Evolutionary conservation across 1,284 basidiomycete genomes (phyloP), one percentile per base, ranked within the genome.

Genomic region (Golubevia pallescens): DNA sequence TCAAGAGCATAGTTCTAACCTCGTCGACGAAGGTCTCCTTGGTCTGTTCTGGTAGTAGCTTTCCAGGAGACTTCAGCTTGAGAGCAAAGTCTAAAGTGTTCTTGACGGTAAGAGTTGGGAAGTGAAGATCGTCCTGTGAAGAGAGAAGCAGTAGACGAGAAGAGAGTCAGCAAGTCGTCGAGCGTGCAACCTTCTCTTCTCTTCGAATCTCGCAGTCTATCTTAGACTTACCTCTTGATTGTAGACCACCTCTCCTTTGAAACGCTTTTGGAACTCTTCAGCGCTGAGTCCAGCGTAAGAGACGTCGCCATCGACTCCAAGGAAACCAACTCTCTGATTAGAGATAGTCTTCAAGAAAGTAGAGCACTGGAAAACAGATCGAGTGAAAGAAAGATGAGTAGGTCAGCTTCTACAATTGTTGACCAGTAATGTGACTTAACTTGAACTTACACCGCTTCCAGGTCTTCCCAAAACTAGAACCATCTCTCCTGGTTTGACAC

Each of bases 281-380:
- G 75, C 68, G 34, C 28, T 52, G 67, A 81, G 74, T 23, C 75
- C 75, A 21, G 69, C 77, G 66, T 78, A 81, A 32, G 60, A 57
- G 13, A 78, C 69, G 0, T 77, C 57, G 3, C 79, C 79, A 20
- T 77, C 58, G 51, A 64, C 56, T 60, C 64, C 70, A 63, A 75
- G 68, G 64, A 74, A 81, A 16, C 75, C 78, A n/a, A 56, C 62
- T 34, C 74, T 71, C 61, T 80, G 72, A 67, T 80, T 76, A 52
- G 79, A 73, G 56, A 81, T 76, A 16, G 78, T 74, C 63, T 80
- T 76, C 70, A 81, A 74, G 65, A 81, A 78, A 5, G 79, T 81
- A 19, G 68, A 70, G 70, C 79, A 81, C 20, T 77, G 77, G 3
- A 75, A 58, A 13, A 71, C 74, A 0, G 76, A 73, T 14, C 74